Conservation (phyloP, 2,329 filamentous ascomycete genomes). For the Exophiala spinifera region DNA sequence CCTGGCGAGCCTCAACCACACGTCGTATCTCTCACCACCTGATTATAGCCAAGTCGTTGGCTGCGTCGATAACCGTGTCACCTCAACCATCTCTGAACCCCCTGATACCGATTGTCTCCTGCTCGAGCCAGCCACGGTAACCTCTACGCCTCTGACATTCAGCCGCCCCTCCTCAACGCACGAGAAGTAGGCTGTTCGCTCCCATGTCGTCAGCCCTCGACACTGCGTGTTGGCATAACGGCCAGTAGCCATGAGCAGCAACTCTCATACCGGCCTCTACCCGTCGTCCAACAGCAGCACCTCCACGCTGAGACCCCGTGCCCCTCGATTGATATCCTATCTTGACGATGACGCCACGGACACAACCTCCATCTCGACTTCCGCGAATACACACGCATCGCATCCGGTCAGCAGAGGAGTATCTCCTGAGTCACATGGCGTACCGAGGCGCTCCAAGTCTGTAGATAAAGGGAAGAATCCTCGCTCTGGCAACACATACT, state of each 20-base stretch:
- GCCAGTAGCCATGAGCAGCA: conserved; percentile 28
- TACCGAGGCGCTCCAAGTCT: conserved; percentile 20
- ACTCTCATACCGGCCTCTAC: conserved; percentile 22
- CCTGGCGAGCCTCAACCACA: too few species aligned
- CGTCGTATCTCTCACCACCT: too few species aligned
- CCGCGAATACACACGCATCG: conserved; percentile 32
- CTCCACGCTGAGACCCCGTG: conserved; percentile 44
- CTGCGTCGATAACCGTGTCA: too few species aligned
- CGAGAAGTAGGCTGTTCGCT: neutral
- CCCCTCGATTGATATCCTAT: conserved; percentile 43
- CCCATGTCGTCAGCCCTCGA: conserved; percentile 22
- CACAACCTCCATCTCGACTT: conserved; percentile 31
- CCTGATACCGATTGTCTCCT: too few species aligned
- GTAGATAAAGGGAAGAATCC: conserved; percentile 11
- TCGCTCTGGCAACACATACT: conserved; percentile 5
- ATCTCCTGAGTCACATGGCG: conserved; percentile 37
- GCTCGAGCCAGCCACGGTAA: neutral
- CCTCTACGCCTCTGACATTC: too few species aligned
- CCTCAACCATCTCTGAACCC: too few species aligned
- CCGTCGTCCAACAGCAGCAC: conserved; percentile 26
- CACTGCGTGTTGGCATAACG: conserved; percentile 21
- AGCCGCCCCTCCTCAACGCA: neutral
- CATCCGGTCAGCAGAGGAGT: conserved; percentile 39
- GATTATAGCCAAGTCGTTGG: too few species aligned
- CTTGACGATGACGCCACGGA: conserved; percentile 37